Base-by-base conservation (phyloP, 306 rosid species). In the Vachellia collinsii region DNA sequence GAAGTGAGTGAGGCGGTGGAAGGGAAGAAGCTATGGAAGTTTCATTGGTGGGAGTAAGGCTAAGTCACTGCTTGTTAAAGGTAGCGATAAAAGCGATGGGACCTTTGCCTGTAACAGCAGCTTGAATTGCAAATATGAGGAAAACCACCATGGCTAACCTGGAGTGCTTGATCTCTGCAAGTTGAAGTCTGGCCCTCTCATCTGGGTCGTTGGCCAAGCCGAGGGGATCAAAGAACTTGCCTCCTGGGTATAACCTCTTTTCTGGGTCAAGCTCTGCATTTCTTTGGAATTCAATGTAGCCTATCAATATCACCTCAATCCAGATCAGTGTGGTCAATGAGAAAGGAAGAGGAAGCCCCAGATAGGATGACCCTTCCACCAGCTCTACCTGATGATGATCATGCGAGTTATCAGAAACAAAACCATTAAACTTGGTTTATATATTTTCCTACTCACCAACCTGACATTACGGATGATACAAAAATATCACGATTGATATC, bases 261-360 rank as follows among this genome's bases (percentile, higher is more conserved):
- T 93, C 97, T 16, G 89, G 90, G 82, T 91, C 94, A 65, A 93
- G 94, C 50, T 93, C 97, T 63, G 94, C 92, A 47, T 93, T 93
- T 69, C 97, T 88, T 74, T 91, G 97, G 82, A 87, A 87, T 77
- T 93, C 93, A 53, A 93, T 93, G 94, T 89, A 93, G 7, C 94
- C 97, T 7, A 93, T 87, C 44, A 93, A 41, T 76, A 91, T 8
- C 64, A 91, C 97, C 80, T 93, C 97, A 19, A 91, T 93, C 97
- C 94, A 89, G 39, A 93, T 90, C 85, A 93, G 72, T 81, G 97
- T 80, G 6, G 87, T 85, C 16, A 93, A 0, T 58, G 91, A 87
- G 70, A 91, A 93, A 25, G 97, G 97, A 69, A 91, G 97, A 1
- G 97, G 89, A 2, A 81, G 87, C 16, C 97, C 97, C 1, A 93